Evolutionary conservation across 495 filamentous ascomycete species (phyloP), one percentile per base, ranked within the genome.

Genomic region (Entonaema liquescens): DNA sequence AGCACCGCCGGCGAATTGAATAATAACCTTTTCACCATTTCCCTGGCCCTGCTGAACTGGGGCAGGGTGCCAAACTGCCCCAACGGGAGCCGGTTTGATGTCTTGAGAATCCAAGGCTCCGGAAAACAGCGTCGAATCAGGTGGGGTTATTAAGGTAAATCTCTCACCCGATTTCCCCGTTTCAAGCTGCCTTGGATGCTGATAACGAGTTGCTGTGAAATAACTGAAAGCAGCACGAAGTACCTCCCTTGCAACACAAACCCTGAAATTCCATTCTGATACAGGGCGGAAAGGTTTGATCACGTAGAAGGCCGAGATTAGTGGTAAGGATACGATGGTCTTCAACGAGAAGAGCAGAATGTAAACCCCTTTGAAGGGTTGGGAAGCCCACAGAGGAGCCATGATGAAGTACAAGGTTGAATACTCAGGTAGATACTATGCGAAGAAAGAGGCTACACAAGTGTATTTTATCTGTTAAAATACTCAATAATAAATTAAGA

Each of bases 1-100:
- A 0, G 53, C 72, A 11, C 72, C 68, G 25, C 68, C 64, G 12
- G 72, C 42, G 28, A 74, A 62, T 13, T 71, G 60, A 0, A 74
- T 40, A 5, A 68, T 53, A 0, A 74, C 64, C 13, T 71, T 74
- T 50, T 65, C 31, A 6, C 28, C 64, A 38, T 54, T 3, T n/a
- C 35, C 15, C 6, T 33, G 50, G 5, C 19, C 31, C 17, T 19
- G 49, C 2, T 36, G 26, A 12, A 11, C 2, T 19, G 59, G 67
- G 0, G 12, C 54, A 1, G 59, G 67, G 19, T 23, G 59, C 60
- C 67, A 70, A 13, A 64, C 0, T 12, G 33, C 54, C 12, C 59
- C 59, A 1, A 70, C 67, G 1, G 60, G 42, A 15, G 35, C 54
- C 2, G 67, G 67, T 7, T 47, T 53, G 0, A 25, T 36, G 11